Percentiles rank a stretch among this genome's conserved stretches.
Evolutionary conservation across 805 yeast genomes (phyloP).

Genomic region (Schwanniomyces polymorphus): DNA sequence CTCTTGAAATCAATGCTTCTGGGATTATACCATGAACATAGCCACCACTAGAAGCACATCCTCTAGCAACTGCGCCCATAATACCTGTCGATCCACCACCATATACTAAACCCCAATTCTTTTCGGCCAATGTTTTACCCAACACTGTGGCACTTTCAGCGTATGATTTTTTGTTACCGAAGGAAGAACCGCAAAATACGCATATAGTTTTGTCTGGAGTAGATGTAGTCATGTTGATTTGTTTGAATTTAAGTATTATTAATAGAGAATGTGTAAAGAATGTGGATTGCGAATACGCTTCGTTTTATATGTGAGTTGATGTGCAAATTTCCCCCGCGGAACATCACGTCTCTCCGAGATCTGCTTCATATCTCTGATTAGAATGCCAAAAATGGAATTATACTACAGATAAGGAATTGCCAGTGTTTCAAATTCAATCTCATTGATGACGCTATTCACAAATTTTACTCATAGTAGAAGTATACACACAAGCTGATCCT

Average conservation of each 20-base stretch:
- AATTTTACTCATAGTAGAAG: too few relatives aligned
- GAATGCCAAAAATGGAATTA: background rate
- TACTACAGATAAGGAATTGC: background rate
- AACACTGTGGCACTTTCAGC: conserved; percentile 56
- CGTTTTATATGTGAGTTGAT: background rate
- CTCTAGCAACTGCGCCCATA: conserved; percentile 75
- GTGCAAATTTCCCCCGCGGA: background rate
- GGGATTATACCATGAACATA: conserved; percentile 86
- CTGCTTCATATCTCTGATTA: background rate
- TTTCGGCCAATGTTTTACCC: conserved; percentile 57
- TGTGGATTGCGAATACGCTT: background rate
- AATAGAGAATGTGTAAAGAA: background rate
- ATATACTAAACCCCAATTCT: conserved; percentile 74
- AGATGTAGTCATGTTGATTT: conserved; percentile 22
- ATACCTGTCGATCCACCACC: conserved; percentile 90
- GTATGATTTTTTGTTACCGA: conserved; percentile 56
- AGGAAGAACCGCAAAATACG: conserved; percentile 85
- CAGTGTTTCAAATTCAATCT: too few relatives aligned
- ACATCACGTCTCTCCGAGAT: conserved; percentile 1
- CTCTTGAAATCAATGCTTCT: conserved; percentile 74
- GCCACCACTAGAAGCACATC: conserved; percentile 58
- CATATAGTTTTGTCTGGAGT: conserved; percentile 42
- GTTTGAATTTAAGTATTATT: background rate
- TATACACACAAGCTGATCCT: too few relatives aligned
- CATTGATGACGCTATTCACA: too few relatives aligned